Evolutionary conservation across 2,329 filamentous ascomycete species (phyloP).

Genomic region (Pseudogymnoascus sp.): DNA sequence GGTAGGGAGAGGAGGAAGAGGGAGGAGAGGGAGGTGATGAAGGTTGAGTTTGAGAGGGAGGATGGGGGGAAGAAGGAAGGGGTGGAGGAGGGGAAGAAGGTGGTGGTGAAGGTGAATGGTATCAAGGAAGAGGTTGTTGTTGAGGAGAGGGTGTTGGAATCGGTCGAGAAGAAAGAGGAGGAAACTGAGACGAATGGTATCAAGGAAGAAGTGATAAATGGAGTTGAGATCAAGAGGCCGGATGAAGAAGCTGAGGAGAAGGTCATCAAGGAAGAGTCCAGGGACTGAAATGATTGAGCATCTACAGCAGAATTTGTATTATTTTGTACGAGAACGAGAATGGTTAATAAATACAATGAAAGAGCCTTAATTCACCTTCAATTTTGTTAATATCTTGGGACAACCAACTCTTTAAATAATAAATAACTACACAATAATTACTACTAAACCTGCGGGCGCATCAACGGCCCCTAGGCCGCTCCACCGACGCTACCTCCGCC

Average conservation of each 20-base stretch:
- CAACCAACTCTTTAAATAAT: background rate
- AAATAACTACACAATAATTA: background rate
- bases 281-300: background rate
- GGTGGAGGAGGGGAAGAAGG: slow-evolving; percentile 25
- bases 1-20: slow-evolving; percentile 43
- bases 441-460: background rate
- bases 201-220: background rate
- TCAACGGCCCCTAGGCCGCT: background rate
- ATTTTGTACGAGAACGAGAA: background rate
- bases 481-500: background rate
- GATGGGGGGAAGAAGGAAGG: slow-evolving; percentile 28
- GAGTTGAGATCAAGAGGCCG: background rate
- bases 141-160: background rate
- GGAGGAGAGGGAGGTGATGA: slow-evolving; percentile 27
- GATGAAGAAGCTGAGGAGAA: background rate
- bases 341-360: background rate
- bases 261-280: background rate
- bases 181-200: background rate
- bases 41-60: slow-evolving; percentile 21
- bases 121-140: background rate
- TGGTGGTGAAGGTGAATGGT: slow-evolving; percentile 13
- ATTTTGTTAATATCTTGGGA: background rate
- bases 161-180: background rate
- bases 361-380: background rate
- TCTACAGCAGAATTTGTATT: background rate